A percentile compares a stretch with the other conserved stretches of the same genome.
Evolutionary conservation across 2,329 filamentous ascomycete genomes (phyloP).

Genomic region (Ophiostoma triangulosporum): DNA sequence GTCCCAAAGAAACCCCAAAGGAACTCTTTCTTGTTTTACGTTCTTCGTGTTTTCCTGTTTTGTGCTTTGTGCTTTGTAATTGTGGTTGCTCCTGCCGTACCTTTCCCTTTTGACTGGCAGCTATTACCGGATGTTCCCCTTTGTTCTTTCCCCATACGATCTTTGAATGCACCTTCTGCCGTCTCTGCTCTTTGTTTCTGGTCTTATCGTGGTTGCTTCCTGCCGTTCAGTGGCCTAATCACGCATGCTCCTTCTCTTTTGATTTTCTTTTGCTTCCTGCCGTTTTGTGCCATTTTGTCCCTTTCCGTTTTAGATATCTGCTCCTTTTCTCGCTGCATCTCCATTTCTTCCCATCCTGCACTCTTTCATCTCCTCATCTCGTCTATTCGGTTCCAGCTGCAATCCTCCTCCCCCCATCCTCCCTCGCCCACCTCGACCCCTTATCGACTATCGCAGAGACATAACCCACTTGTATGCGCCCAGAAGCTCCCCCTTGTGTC

Average conservation of each 20-base stretch:
- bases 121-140: too few relatives aligned
- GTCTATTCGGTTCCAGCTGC: not conserved
- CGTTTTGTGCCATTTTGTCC: not conserved
- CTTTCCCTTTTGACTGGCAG: not conserved
- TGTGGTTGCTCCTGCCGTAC: too few relatives aligned
- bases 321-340: not conserved
- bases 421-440: not conserved
- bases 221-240: not conserved
- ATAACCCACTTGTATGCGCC: conserved; percentile 1
- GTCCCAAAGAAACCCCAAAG: too few relatives aligned
- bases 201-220: not conserved
- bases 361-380: not conserved
- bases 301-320: not conserved
- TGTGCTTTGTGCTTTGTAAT: too few relatives aligned
- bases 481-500: not conserved
- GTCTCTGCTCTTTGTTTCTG: not conserved
- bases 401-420: not conserved
- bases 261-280: not conserved
- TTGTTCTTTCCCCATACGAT: not conserved
- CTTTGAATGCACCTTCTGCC: not conserved
- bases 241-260: not conserved
- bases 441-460: not conserved
- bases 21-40: not conserved
- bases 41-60: not conserved
- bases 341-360: too few relatives aligned